phyloP scores from a whole-genome alignment of 2,329 filamentous ascomycete genomes.

The Macroventuria anomochaeta region DNA sequence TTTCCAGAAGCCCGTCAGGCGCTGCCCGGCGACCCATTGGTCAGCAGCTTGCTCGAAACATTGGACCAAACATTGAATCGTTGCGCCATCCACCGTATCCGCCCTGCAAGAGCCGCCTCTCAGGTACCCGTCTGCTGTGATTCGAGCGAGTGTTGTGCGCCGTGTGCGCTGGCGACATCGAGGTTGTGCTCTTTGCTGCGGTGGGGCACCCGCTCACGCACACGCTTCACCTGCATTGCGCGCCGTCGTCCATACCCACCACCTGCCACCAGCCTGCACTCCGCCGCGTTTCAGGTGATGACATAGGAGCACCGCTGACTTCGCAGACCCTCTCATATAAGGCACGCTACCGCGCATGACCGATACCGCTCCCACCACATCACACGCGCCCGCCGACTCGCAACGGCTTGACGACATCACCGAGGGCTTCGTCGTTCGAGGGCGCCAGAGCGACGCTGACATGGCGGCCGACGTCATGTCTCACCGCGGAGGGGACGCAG shows the following conservation, averaged over 20 bases:
- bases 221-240: too few species aligned
- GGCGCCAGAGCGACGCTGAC: constrained; percentile 28
- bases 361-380: constrained; percentile 25
- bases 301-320: constrained; percentile 14
- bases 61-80: constrained; percentile 29
- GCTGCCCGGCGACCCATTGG: constrained; percentile 39
- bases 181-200: constrained; percentile 18
- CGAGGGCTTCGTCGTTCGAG: constrained; percentile 37
- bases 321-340: constrained; percentile 15
- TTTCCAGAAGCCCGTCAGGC: constrained; percentile 36
- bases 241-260: constrained; percentile 2
- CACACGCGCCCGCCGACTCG: constrained; percentile 30
- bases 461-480: constrained; percentile 51
- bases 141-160: constrained; percentile 32
- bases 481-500: constrained; percentile 42
- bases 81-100: constrained; percentile 19
- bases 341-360: constrained; percentile 43
- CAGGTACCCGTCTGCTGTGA: constrained; percentile 33
- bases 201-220: constrained; percentile 10
- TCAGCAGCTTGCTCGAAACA: constrained; percentile 17
- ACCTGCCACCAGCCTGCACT: constrained; percentile 16
- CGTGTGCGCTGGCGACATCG: constrained; percentile 32
- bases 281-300: constrained; percentile 24
- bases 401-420: constrained; percentile 40
- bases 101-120: constrained; percentile 25